Evolutionary conservation across 139 green algal genomes (phyloP).

Genomic region (Chlamydomonas sp.): DNA sequence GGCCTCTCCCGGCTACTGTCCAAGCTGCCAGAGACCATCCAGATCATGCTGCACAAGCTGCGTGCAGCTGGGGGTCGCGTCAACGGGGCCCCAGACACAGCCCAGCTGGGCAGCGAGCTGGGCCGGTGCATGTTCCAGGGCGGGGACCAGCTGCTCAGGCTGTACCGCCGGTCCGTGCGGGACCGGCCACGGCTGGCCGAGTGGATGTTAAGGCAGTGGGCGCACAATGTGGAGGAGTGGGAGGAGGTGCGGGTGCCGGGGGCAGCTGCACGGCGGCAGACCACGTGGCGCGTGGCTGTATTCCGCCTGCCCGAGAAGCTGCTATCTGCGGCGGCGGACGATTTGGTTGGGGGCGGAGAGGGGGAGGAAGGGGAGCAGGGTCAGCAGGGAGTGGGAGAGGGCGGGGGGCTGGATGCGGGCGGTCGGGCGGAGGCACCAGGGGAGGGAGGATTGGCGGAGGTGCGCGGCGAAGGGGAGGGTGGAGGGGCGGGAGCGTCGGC

Average conservation of each 20-base stretch:
- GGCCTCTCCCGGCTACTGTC: too few species aligned
- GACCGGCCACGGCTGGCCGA: not conserved
- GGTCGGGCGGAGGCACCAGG: not conserved
- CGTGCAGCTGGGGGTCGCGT: not conserved
- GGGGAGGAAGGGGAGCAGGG: not conserved
- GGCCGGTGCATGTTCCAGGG: not conserved
- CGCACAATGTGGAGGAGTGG: not conserved
- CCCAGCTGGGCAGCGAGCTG: not conserved
- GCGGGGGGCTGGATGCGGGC: not conserved
- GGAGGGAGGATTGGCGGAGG: too few species aligned
- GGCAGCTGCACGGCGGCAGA: not conserved
- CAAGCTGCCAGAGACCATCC: too few species aligned
- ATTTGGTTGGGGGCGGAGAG: not conserved
- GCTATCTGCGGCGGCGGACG: not conserved
- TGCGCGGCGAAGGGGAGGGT: too few species aligned
- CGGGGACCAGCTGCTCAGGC: not conserved
- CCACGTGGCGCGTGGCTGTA: not conserved
- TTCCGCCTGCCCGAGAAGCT: not conserved
- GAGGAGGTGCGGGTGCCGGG: not conserved
- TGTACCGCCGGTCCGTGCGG: not conserved
- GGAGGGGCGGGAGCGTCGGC: too few species aligned
- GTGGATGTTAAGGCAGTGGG: not conserved
- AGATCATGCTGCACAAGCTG: too few species aligned
- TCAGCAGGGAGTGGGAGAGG: not conserved
- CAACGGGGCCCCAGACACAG: not conserved